Conservation (phyloP, 2,329 filamentous ascomycete genomes). For the Colletotrichum zoysiae region DNA sequence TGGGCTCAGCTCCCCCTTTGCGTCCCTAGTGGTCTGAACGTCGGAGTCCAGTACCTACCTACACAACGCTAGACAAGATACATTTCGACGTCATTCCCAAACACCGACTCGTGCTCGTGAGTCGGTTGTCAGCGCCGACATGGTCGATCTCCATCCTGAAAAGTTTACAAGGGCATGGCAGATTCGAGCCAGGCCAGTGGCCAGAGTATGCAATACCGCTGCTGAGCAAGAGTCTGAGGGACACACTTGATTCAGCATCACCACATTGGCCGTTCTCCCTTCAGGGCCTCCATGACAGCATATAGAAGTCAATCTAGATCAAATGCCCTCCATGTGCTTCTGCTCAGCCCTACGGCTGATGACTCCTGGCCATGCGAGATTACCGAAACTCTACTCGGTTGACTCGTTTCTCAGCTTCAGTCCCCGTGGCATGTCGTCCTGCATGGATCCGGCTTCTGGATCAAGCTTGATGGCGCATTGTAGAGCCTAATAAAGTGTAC, state of each 20-base stretch:
- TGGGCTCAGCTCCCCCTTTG: neutral
- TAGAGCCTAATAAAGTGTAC: too few relatives aligned
- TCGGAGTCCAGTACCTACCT: too few relatives aligned
- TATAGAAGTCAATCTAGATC: neutral
- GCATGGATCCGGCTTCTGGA: neutral
- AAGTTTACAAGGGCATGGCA: too few relatives aligned
- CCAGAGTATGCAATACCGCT: neutral
- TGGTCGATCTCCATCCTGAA: neutral
- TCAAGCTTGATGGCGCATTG: neutral
- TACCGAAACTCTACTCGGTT: slow-evolving; percentile 4
- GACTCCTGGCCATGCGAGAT: neutral
- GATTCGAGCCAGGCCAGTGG: neutral
- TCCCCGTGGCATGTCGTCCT: neutral
- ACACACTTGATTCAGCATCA: neutral
- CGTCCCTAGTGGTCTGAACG: neutral
- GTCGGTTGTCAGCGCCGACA: neutral
- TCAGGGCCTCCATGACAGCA: neutral
- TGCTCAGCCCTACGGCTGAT: neutral
- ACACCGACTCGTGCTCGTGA: neutral
- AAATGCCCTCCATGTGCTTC: neutral
- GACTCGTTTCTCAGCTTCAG: neutral
- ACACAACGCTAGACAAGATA: neutral
- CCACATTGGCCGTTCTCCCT: too few relatives aligned
- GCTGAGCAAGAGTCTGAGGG: neutral
- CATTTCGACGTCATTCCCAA: neutral